Percentiles rank a stretch among this genome's conserved stretches.
phyloP scores from a whole-genome alignment of 805 yeast genomes.

The Metschnikowia anglica region DNA sequence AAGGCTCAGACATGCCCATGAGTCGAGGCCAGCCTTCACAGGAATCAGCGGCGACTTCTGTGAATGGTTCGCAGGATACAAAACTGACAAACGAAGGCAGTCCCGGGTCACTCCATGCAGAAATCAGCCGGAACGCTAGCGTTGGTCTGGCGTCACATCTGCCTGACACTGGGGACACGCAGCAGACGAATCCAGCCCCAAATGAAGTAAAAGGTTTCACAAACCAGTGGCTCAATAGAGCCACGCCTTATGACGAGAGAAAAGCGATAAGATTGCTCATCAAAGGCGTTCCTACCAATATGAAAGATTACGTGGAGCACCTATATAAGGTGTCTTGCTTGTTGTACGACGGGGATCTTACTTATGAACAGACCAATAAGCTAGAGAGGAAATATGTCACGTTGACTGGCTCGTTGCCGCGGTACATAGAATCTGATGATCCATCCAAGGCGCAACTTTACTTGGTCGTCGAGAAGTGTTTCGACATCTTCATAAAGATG shows the following conservation, averaged over 20 bases:
- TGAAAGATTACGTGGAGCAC: slow-evolving; percentile 41
- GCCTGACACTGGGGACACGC: not conserved
- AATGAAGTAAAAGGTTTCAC: slow-evolving; percentile 9
- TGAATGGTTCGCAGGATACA: slow-evolving; percentile 3
- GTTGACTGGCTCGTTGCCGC: slow-evolving; percentile 27
- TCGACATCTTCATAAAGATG: slow-evolving; percentile 38
- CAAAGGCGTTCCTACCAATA: slow-evolving; percentile 29
- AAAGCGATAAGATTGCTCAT: slow-evolving; percentile 30
- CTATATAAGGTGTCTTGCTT: slow-evolving; percentile 31
- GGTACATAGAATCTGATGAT: slow-evolving; percentile 24
- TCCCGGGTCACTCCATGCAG: not conserved
- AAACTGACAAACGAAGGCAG: not conserved
- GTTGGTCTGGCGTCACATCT: not conserved
- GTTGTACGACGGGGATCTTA: slow-evolving; percentile 22
- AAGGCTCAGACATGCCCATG: slow-evolving; percentile 10
- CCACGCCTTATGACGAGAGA: slow-evolving; percentile 11
- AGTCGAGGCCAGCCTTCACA: slow-evolving; percentile 13
- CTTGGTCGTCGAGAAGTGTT: slow-evolving; percentile 37
- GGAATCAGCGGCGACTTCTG: slow-evolving; percentile 10
- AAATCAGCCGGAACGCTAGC: not conserved
- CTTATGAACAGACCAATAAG: slow-evolving; percentile 15
- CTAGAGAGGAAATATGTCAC: slow-evolving; percentile 27
- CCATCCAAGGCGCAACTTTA: slow-evolving; percentile 35
- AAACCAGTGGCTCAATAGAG: slow-evolving; percentile 8
- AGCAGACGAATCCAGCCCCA: not conserved